These are phyloP conservation scores for Malbranchea zuffiana DNA, from an alignment of 2,329 filamentous ascomycete species.

Conservation along the genomic window DNA sequence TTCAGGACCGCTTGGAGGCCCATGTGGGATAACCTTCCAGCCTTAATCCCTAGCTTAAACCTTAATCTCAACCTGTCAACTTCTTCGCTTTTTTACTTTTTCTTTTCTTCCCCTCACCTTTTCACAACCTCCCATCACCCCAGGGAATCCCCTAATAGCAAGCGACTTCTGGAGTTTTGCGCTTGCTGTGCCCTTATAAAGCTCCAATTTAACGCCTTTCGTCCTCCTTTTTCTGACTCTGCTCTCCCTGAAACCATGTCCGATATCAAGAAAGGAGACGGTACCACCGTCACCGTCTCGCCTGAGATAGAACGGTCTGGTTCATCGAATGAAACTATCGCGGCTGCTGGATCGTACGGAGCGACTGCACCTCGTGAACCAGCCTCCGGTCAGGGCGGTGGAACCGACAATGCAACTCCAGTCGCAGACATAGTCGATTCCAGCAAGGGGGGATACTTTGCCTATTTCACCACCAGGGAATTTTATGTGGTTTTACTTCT, in stretches of 20 bases:
- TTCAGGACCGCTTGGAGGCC: no score
- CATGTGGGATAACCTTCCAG: no score
- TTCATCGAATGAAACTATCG: no score
- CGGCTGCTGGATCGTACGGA: no score
- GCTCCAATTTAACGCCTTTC: slow-evolving; percentile 28
- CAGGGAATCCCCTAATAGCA: slow-evolving; percentile 11
- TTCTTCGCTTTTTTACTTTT: slow-evolving; percentile 1
- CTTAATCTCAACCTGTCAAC: no score
- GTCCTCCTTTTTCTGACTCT: not conserved
- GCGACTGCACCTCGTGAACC: no score
- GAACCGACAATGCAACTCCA: not conserved
- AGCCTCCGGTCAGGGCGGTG: no score
- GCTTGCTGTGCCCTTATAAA: slow-evolving; percentile 40
- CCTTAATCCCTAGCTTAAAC: no score
- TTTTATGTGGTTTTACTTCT: slow-evolving; percentile 77
- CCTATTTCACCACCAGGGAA: slow-evolving; percentile 71
- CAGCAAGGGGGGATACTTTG: slow-evolving; percentile 42
- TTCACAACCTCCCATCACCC: slow-evolving; percentile 7
- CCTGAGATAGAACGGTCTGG: not conserved
- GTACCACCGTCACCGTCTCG: not conserved
- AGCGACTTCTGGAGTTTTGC: slow-evolving; percentile 51
- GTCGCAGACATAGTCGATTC: slow-evolving; percentile 28
- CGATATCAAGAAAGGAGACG: not conserved
- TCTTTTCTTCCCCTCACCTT: slow-evolving; percentile 13
- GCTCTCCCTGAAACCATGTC: not conserved